Evolutionary conservation across 257 asterid genomes (phyloP).

Genomic region (Phtheirospermum japonicum): DNA sequence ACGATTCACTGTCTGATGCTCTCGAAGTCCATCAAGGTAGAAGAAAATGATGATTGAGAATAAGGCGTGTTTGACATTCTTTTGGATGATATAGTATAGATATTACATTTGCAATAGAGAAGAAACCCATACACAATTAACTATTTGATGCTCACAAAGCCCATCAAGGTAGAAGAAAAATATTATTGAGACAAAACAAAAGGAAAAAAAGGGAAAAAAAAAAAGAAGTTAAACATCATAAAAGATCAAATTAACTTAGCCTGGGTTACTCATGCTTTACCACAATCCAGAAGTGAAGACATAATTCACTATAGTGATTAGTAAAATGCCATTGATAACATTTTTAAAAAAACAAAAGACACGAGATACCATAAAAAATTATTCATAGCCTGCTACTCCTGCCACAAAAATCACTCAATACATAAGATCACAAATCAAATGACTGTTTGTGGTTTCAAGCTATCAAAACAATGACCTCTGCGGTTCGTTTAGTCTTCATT

Average conservation of each 20-base stretch:
- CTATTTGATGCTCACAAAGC: not conserved
- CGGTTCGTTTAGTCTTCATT: not conserved
- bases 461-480: constrained; percentile 6
- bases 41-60: not conserved
- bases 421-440: not conserved
- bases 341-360: not conserved
- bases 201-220: not conserved
- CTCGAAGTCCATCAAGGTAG: not conserved
- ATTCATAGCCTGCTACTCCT: constrained; percentile 4
- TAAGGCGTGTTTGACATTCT: not conserved
- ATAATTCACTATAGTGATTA: not conserved
- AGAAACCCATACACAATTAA: too few relatives aligned
- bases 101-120: not conserved
- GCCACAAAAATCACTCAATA: constrained; percentile 1
- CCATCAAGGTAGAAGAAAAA: not conserved
- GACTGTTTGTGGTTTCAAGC: not conserved
- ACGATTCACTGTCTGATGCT: not conserved
- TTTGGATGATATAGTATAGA: not conserved
- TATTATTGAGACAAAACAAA: not conserved
- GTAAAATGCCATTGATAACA: not conserved
- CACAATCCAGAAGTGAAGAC: constrained; percentile 6
- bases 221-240: not conserved
- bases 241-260: not conserved
- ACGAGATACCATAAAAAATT: not conserved
- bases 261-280: not conserved